phyloP scores from a whole-genome alignment of 306 rosid species.

The Elaeagnus macrophylla region DNA sequence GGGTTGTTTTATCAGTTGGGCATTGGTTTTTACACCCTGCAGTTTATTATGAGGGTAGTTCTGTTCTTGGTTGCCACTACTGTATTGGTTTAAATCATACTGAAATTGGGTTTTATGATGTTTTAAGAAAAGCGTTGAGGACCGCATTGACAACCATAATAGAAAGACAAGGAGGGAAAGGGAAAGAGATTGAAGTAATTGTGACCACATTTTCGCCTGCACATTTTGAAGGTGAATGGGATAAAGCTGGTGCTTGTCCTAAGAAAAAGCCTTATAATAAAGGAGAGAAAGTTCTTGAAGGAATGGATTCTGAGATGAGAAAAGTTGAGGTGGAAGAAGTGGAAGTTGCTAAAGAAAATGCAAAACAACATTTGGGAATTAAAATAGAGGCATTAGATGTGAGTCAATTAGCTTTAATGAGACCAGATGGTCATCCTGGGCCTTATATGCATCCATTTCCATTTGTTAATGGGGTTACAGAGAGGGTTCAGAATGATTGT shows the following conservation, averaged over 20 bases:
- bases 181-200: constrained; percentile 31
- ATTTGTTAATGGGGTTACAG: constrained; percentile 47
- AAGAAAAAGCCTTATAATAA: constrained; percentile 46
- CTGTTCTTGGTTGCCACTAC: constrained; percentile 66
- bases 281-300: constrained; percentile 53
- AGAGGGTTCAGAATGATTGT: constrained; percentile 76
- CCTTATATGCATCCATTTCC: constrained; percentile 83
- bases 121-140: constrained; percentile 57
- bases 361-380: constrained; percentile 18
- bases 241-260: constrained; percentile 74
- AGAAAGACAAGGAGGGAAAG: constrained; percentile 31
- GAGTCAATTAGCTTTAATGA: constrained; percentile 51
- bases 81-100: constrained; percentile 74
- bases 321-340: constrained; percentile 63
- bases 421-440: constrained; percentile 94
- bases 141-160: constrained; percentile 40
- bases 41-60: constrained; percentile 53
- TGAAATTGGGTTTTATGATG: constrained; percentile 75
- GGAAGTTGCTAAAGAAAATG: constrained; percentile 43
- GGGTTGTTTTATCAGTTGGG: constrained; percentile 61
- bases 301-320: constrained; percentile 78
- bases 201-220: constrained; percentile 84
- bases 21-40: constrained; percentile 96
- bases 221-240: constrained; percentile 95
- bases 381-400: constrained; percentile 67